phyloP scores from a whole-genome alignment of 179 eudicot species.

The Kewa caespitosa region DNA sequence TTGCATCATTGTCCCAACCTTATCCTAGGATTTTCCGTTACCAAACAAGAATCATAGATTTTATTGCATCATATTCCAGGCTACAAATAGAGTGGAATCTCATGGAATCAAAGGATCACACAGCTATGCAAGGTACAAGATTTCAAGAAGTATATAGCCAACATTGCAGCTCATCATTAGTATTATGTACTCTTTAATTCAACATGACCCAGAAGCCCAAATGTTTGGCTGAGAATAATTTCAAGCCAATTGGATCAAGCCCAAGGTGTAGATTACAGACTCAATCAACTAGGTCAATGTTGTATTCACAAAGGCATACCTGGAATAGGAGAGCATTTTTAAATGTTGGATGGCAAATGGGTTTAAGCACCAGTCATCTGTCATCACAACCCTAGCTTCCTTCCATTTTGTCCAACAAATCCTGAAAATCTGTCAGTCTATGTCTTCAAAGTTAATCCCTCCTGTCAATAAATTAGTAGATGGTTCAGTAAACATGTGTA shows the following conservation, averaged over 20 bases:
- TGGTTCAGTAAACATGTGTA: neutral
- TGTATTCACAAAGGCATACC: constrained; percentile 12
- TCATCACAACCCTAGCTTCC: neutral
- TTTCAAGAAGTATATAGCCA: neutral
- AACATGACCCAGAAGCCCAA: neutral
- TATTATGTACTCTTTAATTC: neutral
- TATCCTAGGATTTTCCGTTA: constrained; percentile 26
- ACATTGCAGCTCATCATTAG: neutral
- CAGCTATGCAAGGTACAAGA: neutral
- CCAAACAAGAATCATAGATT: constrained; percentile 5
- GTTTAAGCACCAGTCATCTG: too few relatives aligned
- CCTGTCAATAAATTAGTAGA: neutral
- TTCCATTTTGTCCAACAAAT: neutral
- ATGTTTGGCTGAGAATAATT: neutral
- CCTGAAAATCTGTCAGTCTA: neutral
- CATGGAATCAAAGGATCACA: neutral
- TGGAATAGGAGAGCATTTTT: constrained; percentile 4
- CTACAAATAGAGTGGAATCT: neutral
- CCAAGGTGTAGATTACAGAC: neutral
- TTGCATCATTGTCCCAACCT: constrained; percentile 21
- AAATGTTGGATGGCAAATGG: neutral
- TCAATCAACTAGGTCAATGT: constrained; percentile 1
- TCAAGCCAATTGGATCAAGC: neutral
- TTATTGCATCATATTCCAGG: constrained; percentile 5
- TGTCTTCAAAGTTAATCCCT: constrained; percentile 4